These are phyloP conservation scores for Phlebiopsis flavidoalba DNA, from an alignment of 768 basidiomycete genomes.

Conservation along the genomic window DNA sequence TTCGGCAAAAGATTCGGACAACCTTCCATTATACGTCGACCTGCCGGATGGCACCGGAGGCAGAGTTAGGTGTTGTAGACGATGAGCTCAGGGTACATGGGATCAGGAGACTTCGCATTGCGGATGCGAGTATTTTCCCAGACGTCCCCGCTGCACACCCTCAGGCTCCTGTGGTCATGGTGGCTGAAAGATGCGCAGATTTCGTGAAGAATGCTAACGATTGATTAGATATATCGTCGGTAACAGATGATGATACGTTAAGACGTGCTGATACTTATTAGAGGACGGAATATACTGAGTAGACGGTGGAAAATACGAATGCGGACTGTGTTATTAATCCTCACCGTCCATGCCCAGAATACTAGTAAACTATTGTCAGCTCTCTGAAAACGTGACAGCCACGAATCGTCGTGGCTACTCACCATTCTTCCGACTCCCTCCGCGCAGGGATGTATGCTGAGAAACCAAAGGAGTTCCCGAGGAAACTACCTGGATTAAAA, in stretches of 20 bases:
- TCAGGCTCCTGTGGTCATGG: constrained; percentile 6
- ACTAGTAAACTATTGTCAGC: background rate
- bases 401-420: constrained; percentile 10
- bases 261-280: background rate
- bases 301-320: background rate
- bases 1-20: constrained; percentile 4
- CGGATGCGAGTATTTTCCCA: constrained; percentile 11
- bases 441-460: constrained; percentile 88
- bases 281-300: background rate
- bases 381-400: background rate
- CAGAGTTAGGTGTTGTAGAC: constrained; percentile 36
- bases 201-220: constrained; percentile 1
- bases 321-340: background rate
- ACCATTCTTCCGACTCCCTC: constrained; percentile 84
- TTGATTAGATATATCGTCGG: background rate
- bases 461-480: constrained; percentile 78
- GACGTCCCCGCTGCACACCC: constrained; percentile 6
- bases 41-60: constrained; percentile 30
- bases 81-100: constrained; percentile 38
- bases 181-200: constrained; percentile 11
- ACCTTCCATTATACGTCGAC: constrained; percentile 28
- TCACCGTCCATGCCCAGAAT: constrained; percentile 3
- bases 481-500: constrained; percentile 94
- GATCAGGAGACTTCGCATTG: constrained; percentile 33
- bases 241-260: background rate